These are phyloP conservation scores for Podaxis sp. DNA, from an alignment of 768 basidiomycete genomes.

Conservation along the genomic window DNA sequence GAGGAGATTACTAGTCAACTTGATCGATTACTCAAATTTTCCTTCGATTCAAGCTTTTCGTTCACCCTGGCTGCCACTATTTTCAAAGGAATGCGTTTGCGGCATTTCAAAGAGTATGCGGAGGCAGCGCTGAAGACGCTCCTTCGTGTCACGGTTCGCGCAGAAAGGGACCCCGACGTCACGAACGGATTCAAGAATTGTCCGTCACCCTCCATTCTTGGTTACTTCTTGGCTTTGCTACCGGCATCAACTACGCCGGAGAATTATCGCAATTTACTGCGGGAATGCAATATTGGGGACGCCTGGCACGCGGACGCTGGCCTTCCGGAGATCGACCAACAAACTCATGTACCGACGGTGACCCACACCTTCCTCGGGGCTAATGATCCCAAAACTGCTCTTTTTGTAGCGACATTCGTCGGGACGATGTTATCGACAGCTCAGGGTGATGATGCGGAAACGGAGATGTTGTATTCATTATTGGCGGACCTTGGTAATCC, in stretches of 20 bases:
- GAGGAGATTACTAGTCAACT: constrained; percentile 71
- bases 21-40: constrained; percentile 70
- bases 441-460: constrained; percentile 80
- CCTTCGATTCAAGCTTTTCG: constrained; percentile 77
- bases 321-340: constrained; percentile 38
- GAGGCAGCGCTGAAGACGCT: constrained; percentile 62
- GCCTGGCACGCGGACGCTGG: constrained; percentile 41
- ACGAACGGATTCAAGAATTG: constrained; percentile 41
- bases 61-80: constrained; percentile 82
- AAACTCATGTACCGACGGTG: constrained; percentile 49
- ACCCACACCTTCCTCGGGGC: constrained; percentile 61
- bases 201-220: constrained; percentile 62
- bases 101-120: constrained; percentile 60
- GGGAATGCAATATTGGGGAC: constrained; percentile 59
- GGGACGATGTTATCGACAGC: constrained; percentile 74
- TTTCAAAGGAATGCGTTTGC: constrained; percentile 82
- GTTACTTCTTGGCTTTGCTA: constrained; percentile 79
- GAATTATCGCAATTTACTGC: constrained; percentile 60
- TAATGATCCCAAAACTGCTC: constrained; percentile 59
- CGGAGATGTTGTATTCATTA: constrained; percentile 75
- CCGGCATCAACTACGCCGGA: constrained; percentile 61
- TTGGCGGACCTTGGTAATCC: constrained; percentile 67
- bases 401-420: constrained; percentile 74
- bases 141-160: constrained; percentile 57
- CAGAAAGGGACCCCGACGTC: constrained; percentile 30